Base-by-base conservation (phyloP, 495 filamentous ascomycete genomes). In the Aspergillus carlsbadensis region DNA sequence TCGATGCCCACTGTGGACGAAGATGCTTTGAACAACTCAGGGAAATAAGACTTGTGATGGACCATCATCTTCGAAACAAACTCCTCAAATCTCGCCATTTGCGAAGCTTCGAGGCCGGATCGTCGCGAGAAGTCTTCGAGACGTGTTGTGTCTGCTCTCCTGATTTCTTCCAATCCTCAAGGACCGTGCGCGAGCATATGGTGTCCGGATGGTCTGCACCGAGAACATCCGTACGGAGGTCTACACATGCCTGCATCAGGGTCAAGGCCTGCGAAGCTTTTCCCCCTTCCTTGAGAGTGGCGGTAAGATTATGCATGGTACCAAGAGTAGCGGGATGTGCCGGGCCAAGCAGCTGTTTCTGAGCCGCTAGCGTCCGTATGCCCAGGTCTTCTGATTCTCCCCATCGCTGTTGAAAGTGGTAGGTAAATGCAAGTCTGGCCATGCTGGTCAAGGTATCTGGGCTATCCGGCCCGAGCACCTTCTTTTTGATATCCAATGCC, bases 381-480 rank as follows among this genome's bases (percentile, higher is more conserved):
- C n/a, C 2, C 14, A 78, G 59, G 42, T 53, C 24, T 43, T 73
- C 66, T 14, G 72, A 72, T 34, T 76, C 63, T 29, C 65, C 52
- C 63, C 52, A 72, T 35, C 65, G 65, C 41, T 70, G 72, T 53
- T 71, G 66, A 35, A 63, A 48, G 21, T 33, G 67, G 15, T 50
- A 59, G 17, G 58, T 61, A 24, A 26, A 58, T 21, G 65, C 67
- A 10, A 73, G 58, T 39, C 65, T 65, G 36, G n/a, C 11, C 59
- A 77, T 60, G 61, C 69, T 62, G 44, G 24, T 54, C 14, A 69
- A 53, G 52, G 63, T 69, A 10, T 18, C 20, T 11, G 63, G 52
- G 56, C 67, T 43, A 37, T 52, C 18, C 8, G 48, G 46, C 0
- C 46, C 44, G 14, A 35, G 1, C 22, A 35, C 14, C 6, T 2